phyloP scores from a whole-genome alignment of 331 rosid genomes.

The Pyracantha coccinea region DNA sequence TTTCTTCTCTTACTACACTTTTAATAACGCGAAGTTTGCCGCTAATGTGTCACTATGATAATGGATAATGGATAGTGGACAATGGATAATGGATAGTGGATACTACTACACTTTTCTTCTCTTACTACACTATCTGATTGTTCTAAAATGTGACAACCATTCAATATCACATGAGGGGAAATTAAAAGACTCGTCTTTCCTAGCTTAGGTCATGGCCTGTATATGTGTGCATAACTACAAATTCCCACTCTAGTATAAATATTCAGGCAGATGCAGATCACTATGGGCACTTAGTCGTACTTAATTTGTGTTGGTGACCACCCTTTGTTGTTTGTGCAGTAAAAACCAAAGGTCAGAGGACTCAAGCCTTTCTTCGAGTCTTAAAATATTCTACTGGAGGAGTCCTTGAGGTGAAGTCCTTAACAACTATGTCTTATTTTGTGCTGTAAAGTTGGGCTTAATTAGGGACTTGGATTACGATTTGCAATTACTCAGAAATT shows the following conservation, averaged over 20 bases:
- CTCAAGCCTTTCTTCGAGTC: slow-evolving; percentile 93
- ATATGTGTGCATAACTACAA: too few species aligned
- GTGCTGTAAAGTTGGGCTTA: slow-evolving; percentile 4
- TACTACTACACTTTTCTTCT: not conserved
- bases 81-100: not conserved
- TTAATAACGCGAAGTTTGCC: not conserved
- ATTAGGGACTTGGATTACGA: not conserved
- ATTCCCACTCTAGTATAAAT: too few species aligned
- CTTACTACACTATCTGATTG: not conserved
- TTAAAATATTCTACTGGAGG: slow-evolving; percentile 84
- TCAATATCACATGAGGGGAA: not conserved
- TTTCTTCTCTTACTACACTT: too few species aligned
- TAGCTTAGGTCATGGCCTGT: too few species aligned
- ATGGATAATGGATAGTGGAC: too few species aligned
- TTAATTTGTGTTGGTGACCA: not conserved
- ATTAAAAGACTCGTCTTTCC: too few species aligned
- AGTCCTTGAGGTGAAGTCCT: slow-evolving; percentile 66
- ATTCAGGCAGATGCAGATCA: not conserved
- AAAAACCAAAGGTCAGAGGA: slow-evolving; percentile 55
- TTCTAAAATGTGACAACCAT: not conserved
- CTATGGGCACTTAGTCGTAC: not conserved
- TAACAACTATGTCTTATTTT: not conserved
- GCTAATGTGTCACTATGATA: not conserved
- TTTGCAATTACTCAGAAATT: slow-evolving; percentile 7
- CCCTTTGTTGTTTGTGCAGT: slow-evolving; percentile 41